phyloP scores from a whole-genome alignment of 1,284 basidiomycete species.

The Melampsora larici-populina region DNA sequence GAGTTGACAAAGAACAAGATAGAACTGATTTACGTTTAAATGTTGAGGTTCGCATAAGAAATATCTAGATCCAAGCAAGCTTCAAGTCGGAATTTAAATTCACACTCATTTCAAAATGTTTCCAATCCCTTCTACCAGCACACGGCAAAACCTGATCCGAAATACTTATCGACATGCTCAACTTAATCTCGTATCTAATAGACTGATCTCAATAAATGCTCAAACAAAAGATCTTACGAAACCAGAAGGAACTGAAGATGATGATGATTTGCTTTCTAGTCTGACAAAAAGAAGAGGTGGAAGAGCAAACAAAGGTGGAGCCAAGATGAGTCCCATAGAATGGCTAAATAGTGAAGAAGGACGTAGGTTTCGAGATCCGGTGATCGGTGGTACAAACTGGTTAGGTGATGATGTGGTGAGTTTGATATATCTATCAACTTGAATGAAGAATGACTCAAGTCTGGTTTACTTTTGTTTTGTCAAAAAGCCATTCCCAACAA shows the following conservation, averaged over 20 bases:
- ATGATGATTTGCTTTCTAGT: constrained; percentile 36
- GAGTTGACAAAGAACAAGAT: too few relatives aligned
- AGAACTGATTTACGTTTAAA: too few relatives aligned
- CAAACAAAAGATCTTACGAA: constrained; percentile 16
- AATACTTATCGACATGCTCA: background rate
- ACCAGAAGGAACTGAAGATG: constrained; percentile 21
- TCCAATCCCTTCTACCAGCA: background rate
- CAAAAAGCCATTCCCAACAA: constrained; percentile 70
- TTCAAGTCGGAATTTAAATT: too few relatives aligned
- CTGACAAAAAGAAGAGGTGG: constrained; percentile 39
- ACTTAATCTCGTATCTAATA: background rate
- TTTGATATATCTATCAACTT: constrained; percentile 6
- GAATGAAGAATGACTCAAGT: background rate
- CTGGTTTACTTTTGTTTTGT: background rate
- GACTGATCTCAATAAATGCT: constrained; percentile 6
- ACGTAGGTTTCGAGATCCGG: constrained; percentile 45
- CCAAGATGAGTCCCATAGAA: constrained; percentile 23
- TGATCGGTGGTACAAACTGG: constrained; percentile 47
- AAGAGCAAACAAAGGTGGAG: constrained; percentile 30
- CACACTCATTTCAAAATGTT: background rate
- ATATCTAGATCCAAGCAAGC: too few relatives aligned
- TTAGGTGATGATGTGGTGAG: constrained; percentile 48
- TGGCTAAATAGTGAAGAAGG: constrained; percentile 45
- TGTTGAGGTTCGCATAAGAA: too few relatives aligned
- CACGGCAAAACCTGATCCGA: background rate